Evolutionary conservation across 2,329 filamentous ascomycete species (phyloP).

Genomic region (Fusarium xyrophilum): DNA sequence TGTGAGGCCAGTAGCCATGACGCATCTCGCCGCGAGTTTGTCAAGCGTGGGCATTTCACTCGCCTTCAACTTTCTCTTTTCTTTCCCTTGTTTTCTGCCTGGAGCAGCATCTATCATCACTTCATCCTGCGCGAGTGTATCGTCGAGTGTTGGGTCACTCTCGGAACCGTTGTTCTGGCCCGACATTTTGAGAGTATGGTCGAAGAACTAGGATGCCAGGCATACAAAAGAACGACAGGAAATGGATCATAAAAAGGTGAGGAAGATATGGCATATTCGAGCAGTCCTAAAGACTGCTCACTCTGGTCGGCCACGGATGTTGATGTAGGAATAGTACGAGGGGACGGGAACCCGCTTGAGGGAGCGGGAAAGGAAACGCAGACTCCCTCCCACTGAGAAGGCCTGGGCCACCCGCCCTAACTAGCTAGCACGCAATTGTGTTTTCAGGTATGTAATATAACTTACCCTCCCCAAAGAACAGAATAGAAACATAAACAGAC

Average conservation of each 20-base stretch:
- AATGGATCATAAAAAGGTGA: background rate
- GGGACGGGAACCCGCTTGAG: background rate
- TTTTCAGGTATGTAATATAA: background rate
- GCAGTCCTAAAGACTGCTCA: background rate
- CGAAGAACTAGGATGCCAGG: background rate
- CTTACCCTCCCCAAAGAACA: background rate
- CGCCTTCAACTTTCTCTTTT: background rate
- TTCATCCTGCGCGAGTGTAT: background rate
- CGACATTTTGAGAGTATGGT: background rate
- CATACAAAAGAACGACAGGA: background rate
- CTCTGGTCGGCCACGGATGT: background rate
- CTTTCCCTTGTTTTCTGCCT: too few relatives aligned
- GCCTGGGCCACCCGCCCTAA: background rate
- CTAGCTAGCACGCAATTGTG: background rate
- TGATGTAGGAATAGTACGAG: background rate
- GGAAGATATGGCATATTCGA: background rate
- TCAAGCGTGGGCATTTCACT: background rate
- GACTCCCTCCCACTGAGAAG: background rate
- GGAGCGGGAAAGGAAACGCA: background rate
- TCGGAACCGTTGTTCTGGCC: background rate
- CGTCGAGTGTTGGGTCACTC: background rate
- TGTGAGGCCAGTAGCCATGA: background rate
- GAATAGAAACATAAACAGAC: background rate
- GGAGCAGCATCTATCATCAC: background rate
- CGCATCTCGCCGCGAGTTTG: background rate